Evolutionary conservation across 495 filamentous ascomycete species (phyloP).

Genomic region (Neurospora hispaniola): DNA sequence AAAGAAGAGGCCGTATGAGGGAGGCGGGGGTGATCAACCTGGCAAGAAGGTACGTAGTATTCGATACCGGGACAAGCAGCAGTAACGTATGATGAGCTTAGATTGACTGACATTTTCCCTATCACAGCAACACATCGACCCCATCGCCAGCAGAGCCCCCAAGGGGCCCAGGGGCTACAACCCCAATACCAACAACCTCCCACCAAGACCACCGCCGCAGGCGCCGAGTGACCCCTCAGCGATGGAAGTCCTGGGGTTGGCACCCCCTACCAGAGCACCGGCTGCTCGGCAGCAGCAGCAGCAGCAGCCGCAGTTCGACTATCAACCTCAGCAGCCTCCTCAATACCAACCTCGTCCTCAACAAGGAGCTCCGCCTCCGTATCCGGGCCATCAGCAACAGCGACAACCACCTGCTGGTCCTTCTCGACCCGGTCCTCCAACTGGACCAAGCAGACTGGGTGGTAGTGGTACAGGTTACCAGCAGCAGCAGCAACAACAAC

Average conservation of each 20-base stretch:
- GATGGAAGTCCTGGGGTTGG: slow-evolving; percentile 22
- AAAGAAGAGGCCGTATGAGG: slow-evolving; percentile 23
- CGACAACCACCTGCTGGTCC: slow-evolving; percentile 3
- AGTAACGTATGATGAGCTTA: neutral
- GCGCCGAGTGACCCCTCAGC: slow-evolving; percentile 19
- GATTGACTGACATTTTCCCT: neutral
- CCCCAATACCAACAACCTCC: neutral
- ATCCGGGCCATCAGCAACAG: neutral
- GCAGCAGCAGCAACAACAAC: neutral
- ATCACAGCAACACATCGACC: slow-evolving; percentile 1
- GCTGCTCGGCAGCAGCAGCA: neutral
- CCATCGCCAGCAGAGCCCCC: slow-evolving; percentile 4
- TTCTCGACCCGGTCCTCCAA: neutral
- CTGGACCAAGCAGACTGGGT: slow-evolving; percentile 6
- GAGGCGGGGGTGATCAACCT: slow-evolving; percentile 6
- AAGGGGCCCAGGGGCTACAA: slow-evolving; percentile 1
- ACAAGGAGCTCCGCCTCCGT: slow-evolving; percentile 12
- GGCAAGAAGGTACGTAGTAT: slow-evolving; percentile 19
- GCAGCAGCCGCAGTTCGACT: neutral
- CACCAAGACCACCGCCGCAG: neutral
- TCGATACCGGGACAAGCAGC: neutral
- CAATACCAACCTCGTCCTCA: neutral
- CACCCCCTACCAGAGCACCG: slow-evolving; percentile 8
- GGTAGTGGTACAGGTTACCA: neutral
- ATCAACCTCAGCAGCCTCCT: neutral